Evolutionary conservation across 192 early-diverging fungal species (phyloP), one percentile per base, ranked within the genome.

Genomic region (Linnemannia zychae): DNA sequence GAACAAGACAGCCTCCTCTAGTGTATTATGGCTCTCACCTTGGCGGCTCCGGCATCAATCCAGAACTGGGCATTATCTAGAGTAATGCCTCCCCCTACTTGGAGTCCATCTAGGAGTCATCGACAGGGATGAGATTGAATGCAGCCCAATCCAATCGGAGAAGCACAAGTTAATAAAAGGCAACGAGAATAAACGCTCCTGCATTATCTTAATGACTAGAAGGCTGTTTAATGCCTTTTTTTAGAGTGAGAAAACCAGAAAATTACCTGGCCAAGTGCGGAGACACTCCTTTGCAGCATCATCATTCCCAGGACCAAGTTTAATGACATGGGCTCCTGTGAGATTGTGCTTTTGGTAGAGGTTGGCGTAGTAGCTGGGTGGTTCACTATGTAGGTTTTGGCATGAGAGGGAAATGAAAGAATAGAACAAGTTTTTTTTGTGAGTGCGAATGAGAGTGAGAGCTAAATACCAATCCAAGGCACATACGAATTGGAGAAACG

Each of bases 61-160:
- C 98, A 99, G 76, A 91, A 53, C 68, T 92, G 89, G 1, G 98
- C 98, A 88, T 99, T 99, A 12, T 95, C 95, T 0, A 90, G 60
- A 0, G 87, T 96, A 76, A 99, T 98, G 22, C 99, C 99, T 46
- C 99, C 99, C 50, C 99, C 99, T 20, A 99, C 83, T 82, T 99
- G 99, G 68, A 99, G 88, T 12, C 93, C 93, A 28, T 88, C 88
- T 77, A 60, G 33, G 18, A 37, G 67, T 22, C 36, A 67, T 67
- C 52, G 24, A 3, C 40, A 44, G 40, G 40, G 40, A 44, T 9
- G 40, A 9, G 40, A 6, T 66, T 7, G n/a, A 76, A 13, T 22
- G n/a, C 17, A 37, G 1, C 7, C 17, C 18, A 67, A 44, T 28
- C 18, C 38, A 40, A 24, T 63, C 50, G 24, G 37, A 28, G 38